Percentiles rank a stretch among this genome's conserved stretches.
Evolutionary conservation across 148 eudicot genomes (phyloP).

Genomic region (Rhododendron vialii): DNA sequence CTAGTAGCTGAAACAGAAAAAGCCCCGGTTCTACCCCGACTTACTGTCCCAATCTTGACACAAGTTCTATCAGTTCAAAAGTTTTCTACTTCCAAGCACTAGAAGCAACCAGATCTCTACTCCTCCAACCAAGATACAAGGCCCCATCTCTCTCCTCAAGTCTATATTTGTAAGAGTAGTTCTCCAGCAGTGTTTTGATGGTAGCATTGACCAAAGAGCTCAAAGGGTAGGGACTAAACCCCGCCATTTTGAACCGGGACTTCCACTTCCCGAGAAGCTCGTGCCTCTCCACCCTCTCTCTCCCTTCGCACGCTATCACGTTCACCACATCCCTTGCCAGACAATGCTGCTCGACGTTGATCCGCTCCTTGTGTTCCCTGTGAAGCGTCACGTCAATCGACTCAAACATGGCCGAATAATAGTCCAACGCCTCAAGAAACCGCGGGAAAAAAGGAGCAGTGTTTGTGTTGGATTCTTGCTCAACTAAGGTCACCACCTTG

Average conservation of each 20-base stretch:
- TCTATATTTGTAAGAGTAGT: slow-evolving; percentile 22
- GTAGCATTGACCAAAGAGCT: slow-evolving; percentile 34
- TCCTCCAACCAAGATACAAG: slow-evolving; percentile 41
- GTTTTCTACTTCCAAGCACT: slow-evolving; percentile 33
- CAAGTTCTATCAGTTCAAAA: background rate
- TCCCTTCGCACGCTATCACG: slow-evolving; percentile 46
- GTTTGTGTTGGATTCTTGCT: slow-evolving; percentile 46
- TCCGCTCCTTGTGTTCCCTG: slow-evolving; percentile 39
- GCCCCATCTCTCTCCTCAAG: slow-evolving; percentile 35
- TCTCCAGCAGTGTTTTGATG: slow-evolving; percentile 26
- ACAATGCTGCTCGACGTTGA: slow-evolving; percentile 48
- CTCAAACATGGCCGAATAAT: slow-evolving; percentile 45
- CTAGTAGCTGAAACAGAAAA: background rate
- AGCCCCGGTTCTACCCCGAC: background rate
- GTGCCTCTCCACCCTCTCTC: slow-evolving; percentile 39
- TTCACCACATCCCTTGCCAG: slow-evolving; percentile 47
- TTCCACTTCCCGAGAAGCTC: slow-evolving; percentile 39
- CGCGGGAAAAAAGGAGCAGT: slow-evolving; percentile 47
- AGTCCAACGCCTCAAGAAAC: slow-evolving; percentile 37
- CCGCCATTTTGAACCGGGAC: slow-evolving; percentile 32
- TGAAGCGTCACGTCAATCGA: slow-evolving; percentile 41
- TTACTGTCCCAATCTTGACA: background rate
- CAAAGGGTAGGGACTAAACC: slow-evolving; percentile 28
- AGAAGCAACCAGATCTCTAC: slow-evolving; percentile 29
- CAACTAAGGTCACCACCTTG: slow-evolving; percentile 47